Evolutionary conservation across 2,329 filamentous ascomycete genomes (phyloP), one percentile per base, ranked within the genome.

Genomic region (Hypoxylon sp.): DNA sequence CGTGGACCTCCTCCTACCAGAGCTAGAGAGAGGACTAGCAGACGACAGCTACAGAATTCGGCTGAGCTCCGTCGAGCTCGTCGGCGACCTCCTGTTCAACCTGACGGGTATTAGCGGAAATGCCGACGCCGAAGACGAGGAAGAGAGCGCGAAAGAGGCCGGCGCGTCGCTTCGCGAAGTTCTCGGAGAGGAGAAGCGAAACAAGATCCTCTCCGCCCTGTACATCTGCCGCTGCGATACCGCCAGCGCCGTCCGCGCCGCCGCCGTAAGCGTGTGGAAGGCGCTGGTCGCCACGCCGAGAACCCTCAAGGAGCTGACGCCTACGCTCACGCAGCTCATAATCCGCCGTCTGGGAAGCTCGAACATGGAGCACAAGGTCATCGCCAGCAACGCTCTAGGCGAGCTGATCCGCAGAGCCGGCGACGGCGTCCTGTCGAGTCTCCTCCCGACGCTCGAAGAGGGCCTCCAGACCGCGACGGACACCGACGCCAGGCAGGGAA

Each of bases 171-270:
- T 99, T 48, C 87, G 96, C 62, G 94, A 98, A 73, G 88, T 94
- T 1, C 90, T 99, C 43, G 96, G 95, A 66, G 92, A 96, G 72
- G 95, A 98, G 73, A 96, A 94, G 78, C 89, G 95, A 58, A 96
- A 99, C 83, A 97, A 94, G 78, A 93, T 99, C 20, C 83, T 99
- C 17, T 97, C 95, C n/a, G 91, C 94, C 4, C 82, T 99, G 46
- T 99, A 98, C 73, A 96, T 99, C 64, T 98, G 95, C 77, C 91
- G 96, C 62, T 96, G 92, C 79, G 95, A 99, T 81, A 99, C 96
- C 26, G 93, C 95, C 58, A 91, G 89, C 49, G 82, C 96, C 55
- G 95, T 99, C 52, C 91, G 94, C 58, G 87, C 90, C 45, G 94
- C 94, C 37, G 93, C 96, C 26, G 88, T 98, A 71, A 86, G 86